Conservation (phyloP, 2,329 filamentous ascomycete genomes). For the Sporothrix dimorphospora region DNA sequence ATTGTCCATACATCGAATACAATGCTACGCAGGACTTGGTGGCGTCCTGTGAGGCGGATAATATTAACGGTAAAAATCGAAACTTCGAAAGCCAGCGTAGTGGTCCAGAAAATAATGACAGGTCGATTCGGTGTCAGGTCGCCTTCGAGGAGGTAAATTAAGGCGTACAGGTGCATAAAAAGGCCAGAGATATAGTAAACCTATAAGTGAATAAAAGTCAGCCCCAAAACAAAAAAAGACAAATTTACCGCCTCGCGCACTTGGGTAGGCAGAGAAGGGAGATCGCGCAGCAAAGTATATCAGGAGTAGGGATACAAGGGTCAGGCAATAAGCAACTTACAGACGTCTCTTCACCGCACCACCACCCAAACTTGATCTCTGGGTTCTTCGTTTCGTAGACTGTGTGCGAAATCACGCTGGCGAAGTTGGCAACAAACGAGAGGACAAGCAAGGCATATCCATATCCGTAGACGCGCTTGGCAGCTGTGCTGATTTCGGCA, state of each 20-base stretch:
- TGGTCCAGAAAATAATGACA: slow-evolving; percentile 78
- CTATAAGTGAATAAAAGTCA: slow-evolving; percentile 27
- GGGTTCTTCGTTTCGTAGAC: slow-evolving; percentile 59
- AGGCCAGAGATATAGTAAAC: slow-evolving; percentile 34
- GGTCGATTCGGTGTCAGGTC: slow-evolving; percentile 74
- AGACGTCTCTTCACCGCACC: slow-evolving; percentile 68
- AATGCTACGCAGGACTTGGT: slow-evolving; percentile 37
- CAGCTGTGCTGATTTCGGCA: slow-evolving; percentile 62
- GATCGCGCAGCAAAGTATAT: not conserved
- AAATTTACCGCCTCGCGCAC: not conserved
- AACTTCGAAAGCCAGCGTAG: slow-evolving; percentile 73
- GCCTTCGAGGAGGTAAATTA: slow-evolving; percentile 68
- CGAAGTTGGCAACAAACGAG: slow-evolving; percentile 76
- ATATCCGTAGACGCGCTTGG: slow-evolving; percentile 75
- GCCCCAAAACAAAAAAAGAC: not conserved
- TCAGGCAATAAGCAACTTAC: slow-evolving; percentile 35
- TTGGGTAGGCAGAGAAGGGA: not conserved
- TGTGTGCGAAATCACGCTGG: slow-evolving; percentile 74
- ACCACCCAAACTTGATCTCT: slow-evolving; percentile 62
- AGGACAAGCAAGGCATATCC: slow-evolving; percentile 70
- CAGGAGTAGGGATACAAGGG: not conserved
- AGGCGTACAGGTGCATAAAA: slow-evolving; percentile 33
- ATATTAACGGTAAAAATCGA: slow-evolving; percentile 71
- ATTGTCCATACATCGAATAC: slow-evolving; percentile 48
- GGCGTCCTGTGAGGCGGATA: slow-evolving; percentile 64